phyloP scores from a whole-genome alignment of 768 basidiomycete genomes.

The Termitomyces sp. region DNA sequence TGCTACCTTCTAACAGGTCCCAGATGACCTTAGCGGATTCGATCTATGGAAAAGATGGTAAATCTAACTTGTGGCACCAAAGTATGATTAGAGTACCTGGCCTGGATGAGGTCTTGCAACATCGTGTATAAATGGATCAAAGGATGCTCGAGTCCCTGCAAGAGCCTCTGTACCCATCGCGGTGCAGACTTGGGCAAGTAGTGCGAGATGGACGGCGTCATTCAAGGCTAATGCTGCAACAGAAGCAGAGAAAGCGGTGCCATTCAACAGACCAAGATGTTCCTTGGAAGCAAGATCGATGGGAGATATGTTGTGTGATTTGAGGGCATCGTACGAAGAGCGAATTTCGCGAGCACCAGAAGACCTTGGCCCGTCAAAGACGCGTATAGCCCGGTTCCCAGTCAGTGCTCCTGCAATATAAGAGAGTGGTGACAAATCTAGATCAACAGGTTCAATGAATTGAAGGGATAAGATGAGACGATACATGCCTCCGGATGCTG shows the following conservation, averaged over 20 bases:
- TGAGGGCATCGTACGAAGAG: conserved; percentile 53
- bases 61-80: background rate
- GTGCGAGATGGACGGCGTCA: conserved; percentile 62
- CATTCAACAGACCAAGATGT: conserved; percentile 78
- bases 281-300: conserved; percentile 70
- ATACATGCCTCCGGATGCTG: conserved; percentile 68
- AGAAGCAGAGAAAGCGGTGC: conserved; percentile 80
- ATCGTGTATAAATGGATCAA: conserved; percentile 75
- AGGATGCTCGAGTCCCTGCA: conserved; percentile 64
- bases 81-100: conserved; percentile 39
- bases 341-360: conserved; percentile 46
- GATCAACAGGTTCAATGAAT: background rate
- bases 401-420: conserved; percentile 80
- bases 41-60: conserved; percentile 31
- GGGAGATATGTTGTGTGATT: conserved; percentile 54
- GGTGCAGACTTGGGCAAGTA: conserved; percentile 69
- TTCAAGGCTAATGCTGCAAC: conserved; percentile 71
- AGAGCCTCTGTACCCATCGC: conserved; percentile 85
- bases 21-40: conserved; percentile 69
- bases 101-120: conserved; percentile 79
- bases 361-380: conserved; percentile 48
- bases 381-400: conserved; percentile 76
- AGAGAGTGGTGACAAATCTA: conserved; percentile 74
- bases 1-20: conserved; percentile 62
- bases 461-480: conserved; percentile 4